Conservation (phyloP, 2,329 filamentous ascomycete genomes). For the Amylocarpus encephaloides region DNA sequence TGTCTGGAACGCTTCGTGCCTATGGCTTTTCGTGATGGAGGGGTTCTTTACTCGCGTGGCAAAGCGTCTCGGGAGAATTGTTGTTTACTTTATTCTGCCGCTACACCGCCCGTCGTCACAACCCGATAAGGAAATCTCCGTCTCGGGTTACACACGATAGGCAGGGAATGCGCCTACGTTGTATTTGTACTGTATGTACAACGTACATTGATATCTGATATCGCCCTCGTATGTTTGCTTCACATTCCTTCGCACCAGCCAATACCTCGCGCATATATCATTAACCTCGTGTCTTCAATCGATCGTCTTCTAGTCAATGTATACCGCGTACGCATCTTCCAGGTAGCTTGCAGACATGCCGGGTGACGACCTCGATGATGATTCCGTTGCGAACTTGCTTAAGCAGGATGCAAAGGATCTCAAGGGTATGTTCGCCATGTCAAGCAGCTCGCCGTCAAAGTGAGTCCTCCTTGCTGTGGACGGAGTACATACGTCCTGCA, state of each 20-base stretch:
- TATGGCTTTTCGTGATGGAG: not conserved
- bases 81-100: not conserved
- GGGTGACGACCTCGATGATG: slow-evolving; percentile 52
- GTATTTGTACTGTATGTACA: too few relatives aligned
- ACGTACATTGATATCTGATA: too few relatives aligned
- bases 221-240: too few relatives aligned
- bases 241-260: too few relatives aligned
- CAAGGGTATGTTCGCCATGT: not conserved
- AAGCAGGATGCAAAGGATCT: slow-evolving; percentile 67
- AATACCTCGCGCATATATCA: too few relatives aligned
- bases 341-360: slow-evolving; percentile 18
- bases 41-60: not conserved
- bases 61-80: too few relatives aligned
- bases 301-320: too few relatives aligned
- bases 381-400: slow-evolving; percentile 74
- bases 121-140: too few relatives aligned
- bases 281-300: too few relatives aligned
- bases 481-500: not conserved
- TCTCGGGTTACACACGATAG: too few relatives aligned
- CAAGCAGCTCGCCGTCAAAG: slow-evolving; percentile 15
- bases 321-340: not conserved
- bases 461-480: slow-evolving; percentile 8
- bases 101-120: not conserved
- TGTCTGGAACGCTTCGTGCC: not conserved
- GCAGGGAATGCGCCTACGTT: too few relatives aligned